These are phyloP conservation scores for Cardamine occulta DNA, from an alignment of 345 rosid species.

Conservation along the genomic window DNA sequence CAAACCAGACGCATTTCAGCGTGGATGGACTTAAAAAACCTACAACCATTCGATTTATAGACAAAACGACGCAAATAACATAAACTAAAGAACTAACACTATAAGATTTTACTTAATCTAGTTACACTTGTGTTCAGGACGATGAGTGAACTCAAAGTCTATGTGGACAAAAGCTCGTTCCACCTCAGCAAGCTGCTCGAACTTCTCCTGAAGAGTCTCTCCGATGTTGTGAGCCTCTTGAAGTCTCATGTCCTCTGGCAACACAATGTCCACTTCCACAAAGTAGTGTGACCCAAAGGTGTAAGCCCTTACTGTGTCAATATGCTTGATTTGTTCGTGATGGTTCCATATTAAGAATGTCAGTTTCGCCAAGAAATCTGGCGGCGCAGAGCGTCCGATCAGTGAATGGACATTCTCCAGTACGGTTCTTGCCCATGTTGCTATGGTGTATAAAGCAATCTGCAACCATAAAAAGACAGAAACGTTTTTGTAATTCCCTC, in stretches of 20 bases:
- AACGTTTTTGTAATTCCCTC: neutral
- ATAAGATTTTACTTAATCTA: slow-evolving; percentile 17
- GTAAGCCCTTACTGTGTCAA: slow-evolving; percentile 84
- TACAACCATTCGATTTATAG: neutral
- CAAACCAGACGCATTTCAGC: slow-evolving; percentile 8
- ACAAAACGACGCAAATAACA: slow-evolving; percentile 13
- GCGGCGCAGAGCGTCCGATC: slow-evolving; percentile 84
- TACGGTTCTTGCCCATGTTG: slow-evolving; percentile 79
- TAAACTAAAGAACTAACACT: slow-evolving; percentile 18
- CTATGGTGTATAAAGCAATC: slow-evolving; percentile 78
- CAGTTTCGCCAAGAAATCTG: slow-evolving; percentile 75
- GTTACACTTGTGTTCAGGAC: slow-evolving; percentile 72
- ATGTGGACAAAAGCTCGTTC: slow-evolving; percentile 92
- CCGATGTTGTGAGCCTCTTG: slow-evolving; percentile 80
- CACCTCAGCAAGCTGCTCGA: slow-evolving; percentile 75
- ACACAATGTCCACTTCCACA: slow-evolving; percentile 81
- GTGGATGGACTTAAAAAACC: neutral
- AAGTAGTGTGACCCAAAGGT: slow-evolving; percentile 83
- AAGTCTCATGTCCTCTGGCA: slow-evolving; percentile 73
- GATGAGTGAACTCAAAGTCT: slow-evolving; percentile 81
- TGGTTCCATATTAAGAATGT: slow-evolving; percentile 88
- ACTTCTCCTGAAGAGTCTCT: slow-evolving; percentile 80
- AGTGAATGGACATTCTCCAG: slow-evolving; percentile 72
- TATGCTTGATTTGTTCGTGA: slow-evolving; percentile 68
- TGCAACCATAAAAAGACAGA: slow-evolving; percentile 33